Evolutionary conservation across 495 filamentous ascomycete species (phyloP).

Genomic region (Hypoxylon perforatum): DNA sequence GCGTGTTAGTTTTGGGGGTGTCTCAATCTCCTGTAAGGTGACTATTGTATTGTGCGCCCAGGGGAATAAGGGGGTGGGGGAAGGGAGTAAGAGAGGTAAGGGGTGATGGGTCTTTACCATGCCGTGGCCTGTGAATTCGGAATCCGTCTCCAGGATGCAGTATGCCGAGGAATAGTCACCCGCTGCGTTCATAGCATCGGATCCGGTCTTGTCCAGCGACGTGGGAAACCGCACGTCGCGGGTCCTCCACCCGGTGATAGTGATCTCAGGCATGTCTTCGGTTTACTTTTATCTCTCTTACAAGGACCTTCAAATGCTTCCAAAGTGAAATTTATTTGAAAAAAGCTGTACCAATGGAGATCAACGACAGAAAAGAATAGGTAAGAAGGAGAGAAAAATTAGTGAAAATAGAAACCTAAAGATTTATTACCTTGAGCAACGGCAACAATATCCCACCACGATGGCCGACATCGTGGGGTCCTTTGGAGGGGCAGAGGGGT

Average conservation of each 20-base stretch:
- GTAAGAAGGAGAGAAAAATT: not conserved
- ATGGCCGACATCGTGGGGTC: slow-evolving; percentile 41
- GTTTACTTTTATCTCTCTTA: not conserved
- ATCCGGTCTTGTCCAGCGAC: slow-evolving; percentile 93
- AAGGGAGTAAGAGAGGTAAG: not conserved
- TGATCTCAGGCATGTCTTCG: slow-evolving; percentile 68
- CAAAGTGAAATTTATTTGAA: not conserved
- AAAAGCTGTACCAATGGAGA: not conserved
- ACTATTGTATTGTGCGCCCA: not conserved
- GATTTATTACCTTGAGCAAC: slow-evolving; percentile 2
- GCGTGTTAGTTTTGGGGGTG: slow-evolving; percentile 17
- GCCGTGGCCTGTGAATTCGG: slow-evolving; percentile 78
- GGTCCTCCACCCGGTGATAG: slow-evolving; percentile 81
- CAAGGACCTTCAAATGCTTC: not conserved
- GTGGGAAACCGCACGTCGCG: slow-evolving; percentile 94
- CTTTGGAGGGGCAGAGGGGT: slow-evolving; percentile 25
- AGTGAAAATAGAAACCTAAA: slow-evolving; percentile 3
- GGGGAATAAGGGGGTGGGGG: not conserved
- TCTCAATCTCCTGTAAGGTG: not conserved
- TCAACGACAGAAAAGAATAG: not conserved
- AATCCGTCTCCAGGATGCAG: slow-evolving; percentile 88
- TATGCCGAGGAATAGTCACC: slow-evolving; percentile 94
- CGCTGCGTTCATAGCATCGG: slow-evolving; percentile 96
- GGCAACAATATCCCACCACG: slow-evolving; percentile 5
- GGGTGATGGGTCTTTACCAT: slow-evolving; percentile 69